phyloP scores from a whole-genome alignment of 257 asterid species.

The Lantana camara region DNA sequence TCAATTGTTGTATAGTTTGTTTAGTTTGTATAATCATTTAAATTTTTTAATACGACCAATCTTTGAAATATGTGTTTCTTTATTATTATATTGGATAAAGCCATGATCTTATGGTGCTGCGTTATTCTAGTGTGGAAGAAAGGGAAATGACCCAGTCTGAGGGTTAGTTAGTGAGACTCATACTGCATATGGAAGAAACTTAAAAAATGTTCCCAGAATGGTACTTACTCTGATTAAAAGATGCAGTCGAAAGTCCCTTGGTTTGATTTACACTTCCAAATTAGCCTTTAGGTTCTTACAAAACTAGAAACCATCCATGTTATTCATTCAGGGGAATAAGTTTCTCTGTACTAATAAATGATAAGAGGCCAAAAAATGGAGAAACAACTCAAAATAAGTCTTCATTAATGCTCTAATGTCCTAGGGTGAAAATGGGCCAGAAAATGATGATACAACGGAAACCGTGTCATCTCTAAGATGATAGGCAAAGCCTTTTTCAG shows the following conservation, averaged over 20 bases:
- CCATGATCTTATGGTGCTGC: not conserved
- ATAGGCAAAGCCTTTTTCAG: slow-evolving; percentile 46
- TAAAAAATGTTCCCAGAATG: not conserved
- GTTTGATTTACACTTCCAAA: not conserved
- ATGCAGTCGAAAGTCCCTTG: not conserved
- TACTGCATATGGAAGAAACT: slow-evolving; percentile 2
- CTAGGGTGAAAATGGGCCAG: slow-evolving; percentile 70
- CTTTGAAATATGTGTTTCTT: no score
- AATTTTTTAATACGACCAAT: no score
- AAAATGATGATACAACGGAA: slow-evolving; percentile 60
- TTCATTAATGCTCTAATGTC: slow-evolving; percentile 1
- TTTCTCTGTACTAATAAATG: slow-evolving; percentile 28
- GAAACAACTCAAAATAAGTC: slow-evolving; percentile 36
- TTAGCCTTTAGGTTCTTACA: not conserved
- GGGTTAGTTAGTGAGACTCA: not conserved
- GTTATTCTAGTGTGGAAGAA: not conserved
- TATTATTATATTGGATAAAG: not conserved
- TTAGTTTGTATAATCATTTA: not conserved
- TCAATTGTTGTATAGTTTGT: not conserved
- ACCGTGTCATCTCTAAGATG: slow-evolving; percentile 75
- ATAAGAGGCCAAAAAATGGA: slow-evolving; percentile 41
- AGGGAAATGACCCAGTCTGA: not conserved
- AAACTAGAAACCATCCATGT: not conserved
- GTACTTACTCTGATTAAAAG: not conserved
- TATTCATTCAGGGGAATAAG: slow-evolving; percentile 14